A percentile compares a stretch with the other conserved stretches of the same genome.
Evolutionary conservation across 2,329 filamentous ascomycete species (phyloP).

Genomic region (Fonsecaea pugnacius): DNA sequence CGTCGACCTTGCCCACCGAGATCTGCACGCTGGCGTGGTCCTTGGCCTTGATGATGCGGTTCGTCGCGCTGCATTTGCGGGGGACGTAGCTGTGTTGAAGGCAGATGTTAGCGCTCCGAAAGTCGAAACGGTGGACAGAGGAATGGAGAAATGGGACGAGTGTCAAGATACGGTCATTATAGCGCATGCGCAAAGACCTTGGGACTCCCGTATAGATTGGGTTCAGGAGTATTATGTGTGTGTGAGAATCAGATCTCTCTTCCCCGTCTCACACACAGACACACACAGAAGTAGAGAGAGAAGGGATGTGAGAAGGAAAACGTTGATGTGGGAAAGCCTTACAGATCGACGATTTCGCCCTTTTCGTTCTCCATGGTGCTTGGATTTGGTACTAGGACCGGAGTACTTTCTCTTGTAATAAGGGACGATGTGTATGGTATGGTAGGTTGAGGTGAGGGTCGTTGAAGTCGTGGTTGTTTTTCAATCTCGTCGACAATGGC

Average conservation of each 20-base stretch:
- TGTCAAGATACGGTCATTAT: background rate
- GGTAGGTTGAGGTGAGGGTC: background rate
- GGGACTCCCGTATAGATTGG: too few species aligned
- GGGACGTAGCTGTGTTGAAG: conserved; percentile 77
- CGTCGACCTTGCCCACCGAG: conserved; percentile 95
- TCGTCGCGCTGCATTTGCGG: conserved; percentile 98
- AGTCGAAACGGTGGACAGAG: background rate
- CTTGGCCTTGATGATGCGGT: conserved; percentile 99
- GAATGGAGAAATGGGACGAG: background rate
- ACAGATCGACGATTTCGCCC: conserved; percentile 99
- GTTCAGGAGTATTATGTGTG: too few species aligned
- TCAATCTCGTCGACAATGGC: too few species aligned
- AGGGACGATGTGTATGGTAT: background rate
- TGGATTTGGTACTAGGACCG: background rate
- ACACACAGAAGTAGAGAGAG: background rate
- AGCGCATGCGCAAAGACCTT: background rate
- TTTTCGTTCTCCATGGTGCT: conserved; percentile 99
- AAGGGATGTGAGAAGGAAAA: background rate
- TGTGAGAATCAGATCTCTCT: too few species aligned
- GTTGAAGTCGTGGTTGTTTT: background rate
- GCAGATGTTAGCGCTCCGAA: background rate
- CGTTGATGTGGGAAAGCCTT: conserved; percentile 42
- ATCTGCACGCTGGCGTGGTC: conserved; percentile 99
- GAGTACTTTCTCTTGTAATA: background rate
- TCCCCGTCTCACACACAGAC: too few species aligned